Conservation (phyloP, 768 basidiomycete species). For the Mycena metata region DNA sequence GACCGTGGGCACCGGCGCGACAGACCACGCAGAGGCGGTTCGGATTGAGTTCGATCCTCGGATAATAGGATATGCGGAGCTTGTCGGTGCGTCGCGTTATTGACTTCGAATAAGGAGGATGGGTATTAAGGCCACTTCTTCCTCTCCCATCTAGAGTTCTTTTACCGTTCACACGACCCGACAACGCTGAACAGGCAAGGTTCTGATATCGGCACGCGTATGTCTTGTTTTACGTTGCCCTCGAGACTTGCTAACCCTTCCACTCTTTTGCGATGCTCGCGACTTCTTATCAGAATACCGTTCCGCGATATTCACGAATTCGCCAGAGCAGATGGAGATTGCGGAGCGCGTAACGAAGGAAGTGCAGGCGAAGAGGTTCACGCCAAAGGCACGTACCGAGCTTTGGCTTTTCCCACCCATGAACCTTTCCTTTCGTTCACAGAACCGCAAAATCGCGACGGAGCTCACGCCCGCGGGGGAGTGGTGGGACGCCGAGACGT, state of each 20-base stretch:
- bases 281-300: conserved; percentile 98
- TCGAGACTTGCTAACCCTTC: neutral
- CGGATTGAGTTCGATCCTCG: conserved; percentile 88
- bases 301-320: conserved; percentile 89
- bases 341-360: conserved; percentile 86
- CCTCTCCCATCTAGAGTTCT: conserved; percentile 73
- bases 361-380: conserved; percentile 87
- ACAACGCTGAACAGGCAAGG: conserved; percentile 88
- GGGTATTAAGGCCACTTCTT: too few species aligned
- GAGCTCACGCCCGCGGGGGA: conserved; percentile 74
- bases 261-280: too few species aligned
- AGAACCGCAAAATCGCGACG: conserved; percentile 79
- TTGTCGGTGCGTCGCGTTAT: conserved; percentile 75
- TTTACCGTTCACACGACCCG: conserved; percentile 95
- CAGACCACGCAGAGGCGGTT: conserved; percentile 91
- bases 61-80: conserved; percentile 83
- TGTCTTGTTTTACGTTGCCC: conserved; percentile 43
- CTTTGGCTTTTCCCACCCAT: neutral
- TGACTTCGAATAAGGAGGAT: neutral
- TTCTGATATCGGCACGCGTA: conserved; percentile 82
- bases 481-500: conserved; percentile 90
- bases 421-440: too few species aligned
- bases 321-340: conserved; percentile 76
- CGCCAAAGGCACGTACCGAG: conserved; percentile 58
- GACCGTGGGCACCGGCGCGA: conserved; percentile 83